Conservation (phyloP, 2,329 filamentous ascomycete genomes). For the Xylariaceae sp. region DNA sequence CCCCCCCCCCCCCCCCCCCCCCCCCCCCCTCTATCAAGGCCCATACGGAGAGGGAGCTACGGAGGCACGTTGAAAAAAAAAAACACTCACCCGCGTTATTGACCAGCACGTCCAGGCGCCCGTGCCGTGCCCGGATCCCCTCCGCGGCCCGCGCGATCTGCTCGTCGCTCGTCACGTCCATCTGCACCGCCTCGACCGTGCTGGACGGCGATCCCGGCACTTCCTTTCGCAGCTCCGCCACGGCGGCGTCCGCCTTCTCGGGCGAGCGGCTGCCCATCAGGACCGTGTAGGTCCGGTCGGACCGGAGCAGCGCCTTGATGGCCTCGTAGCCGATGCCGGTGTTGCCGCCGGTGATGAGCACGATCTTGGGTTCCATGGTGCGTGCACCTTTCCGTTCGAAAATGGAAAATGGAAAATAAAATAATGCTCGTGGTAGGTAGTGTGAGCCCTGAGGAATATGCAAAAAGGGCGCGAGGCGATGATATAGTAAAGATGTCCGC, state of each 20-base stretch:
- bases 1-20: no score
- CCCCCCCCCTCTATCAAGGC: no score
- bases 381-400: no score
- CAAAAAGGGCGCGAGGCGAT: no score
- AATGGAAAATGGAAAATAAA: no score
- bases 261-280: constrained; percentile 50
- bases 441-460: no score
- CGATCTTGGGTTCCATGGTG: constrained; percentile 19
- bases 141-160: constrained; percentile 44
- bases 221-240: constrained; percentile 35
- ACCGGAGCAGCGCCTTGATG: constrained; percentile 47
- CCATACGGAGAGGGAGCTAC: no score
- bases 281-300: constrained; percentile 43
- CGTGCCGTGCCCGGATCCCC: constrained; percentile 35
- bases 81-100: constrained; percentile 49
- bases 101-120: constrained; percentile 46
- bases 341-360: constrained; percentile 58
- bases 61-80: no score
- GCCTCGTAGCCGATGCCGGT: constrained; percentile 55
- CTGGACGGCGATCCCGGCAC: constrained; percentile 32
- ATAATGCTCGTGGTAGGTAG: no score
- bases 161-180: constrained; percentile 49
- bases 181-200: constrained; percentile 40
- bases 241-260: constrained; percentile 45
- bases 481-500: no score